These are phyloP conservation scores for Solanum phureja DNA, from an alignment of 257 asterid species.

Conservation along the genomic window DNA sequence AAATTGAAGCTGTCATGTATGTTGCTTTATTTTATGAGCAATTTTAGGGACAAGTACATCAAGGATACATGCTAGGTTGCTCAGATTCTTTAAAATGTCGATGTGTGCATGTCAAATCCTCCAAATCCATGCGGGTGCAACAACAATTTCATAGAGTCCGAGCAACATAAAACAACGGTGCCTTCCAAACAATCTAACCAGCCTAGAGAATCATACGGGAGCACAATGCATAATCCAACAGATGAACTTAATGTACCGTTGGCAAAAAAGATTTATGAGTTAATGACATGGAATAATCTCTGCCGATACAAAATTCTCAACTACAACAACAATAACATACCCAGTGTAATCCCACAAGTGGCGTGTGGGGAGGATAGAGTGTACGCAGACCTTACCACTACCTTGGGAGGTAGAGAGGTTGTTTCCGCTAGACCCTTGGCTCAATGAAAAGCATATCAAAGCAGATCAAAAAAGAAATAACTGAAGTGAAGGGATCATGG, in stretches of 20 bases:
- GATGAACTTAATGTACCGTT: neutral
- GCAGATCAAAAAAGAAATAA: neutral
- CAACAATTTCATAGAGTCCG: neutral
- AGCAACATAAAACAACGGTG: neutral
- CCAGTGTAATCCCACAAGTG: neutral
- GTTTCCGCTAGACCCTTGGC: neutral
- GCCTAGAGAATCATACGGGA: neutral
- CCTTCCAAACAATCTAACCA: neutral
- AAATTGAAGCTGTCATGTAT: neutral
- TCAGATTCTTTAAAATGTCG: neutral
- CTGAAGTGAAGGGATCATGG: neutral
- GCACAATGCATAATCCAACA: neutral
- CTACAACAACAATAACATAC: neutral
- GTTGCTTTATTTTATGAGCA: neutral
- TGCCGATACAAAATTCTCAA: neutral
- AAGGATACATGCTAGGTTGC: neutral
- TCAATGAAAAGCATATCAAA: neutral
- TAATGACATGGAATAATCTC: neutral
- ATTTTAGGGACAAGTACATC: neutral
- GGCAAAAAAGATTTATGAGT: neutral
- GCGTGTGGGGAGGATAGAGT: neutral
- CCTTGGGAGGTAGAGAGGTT: neutral
- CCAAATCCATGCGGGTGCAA: neutral
- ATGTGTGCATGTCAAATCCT: neutral
- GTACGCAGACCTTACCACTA: neutral